Percentiles rank a stretch among this genome's conserved stretches.
Conservation (phyloP, 2,329 filamentous ascomycete species). For the Hypoxylon sp. region DNA sequence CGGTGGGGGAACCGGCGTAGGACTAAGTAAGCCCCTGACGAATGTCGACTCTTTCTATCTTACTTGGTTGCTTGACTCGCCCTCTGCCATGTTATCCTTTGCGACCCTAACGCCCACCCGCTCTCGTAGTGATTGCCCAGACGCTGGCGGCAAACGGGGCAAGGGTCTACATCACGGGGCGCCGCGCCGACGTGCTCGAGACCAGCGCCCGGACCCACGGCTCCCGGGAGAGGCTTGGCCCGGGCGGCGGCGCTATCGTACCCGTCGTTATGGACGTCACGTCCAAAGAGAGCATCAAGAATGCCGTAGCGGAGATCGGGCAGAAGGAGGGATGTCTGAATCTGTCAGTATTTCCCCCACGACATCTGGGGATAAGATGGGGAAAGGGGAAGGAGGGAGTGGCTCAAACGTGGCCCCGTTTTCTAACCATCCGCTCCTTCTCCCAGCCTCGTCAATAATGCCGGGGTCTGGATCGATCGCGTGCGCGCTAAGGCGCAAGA, state of each 20-base stretch:
- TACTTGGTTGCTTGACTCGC: not conserved
- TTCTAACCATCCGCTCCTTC: not conserved
- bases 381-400: no score
- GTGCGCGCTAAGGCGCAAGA: conserved; percentile 27
- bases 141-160: conserved; percentile 55
- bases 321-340: conserved; percentile 61
- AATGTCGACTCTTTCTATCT: not conserved
- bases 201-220: conserved; percentile 52
- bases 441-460: conserved; percentile 58
- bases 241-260: conserved; percentile 56
- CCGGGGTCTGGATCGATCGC: conserved; percentile 51
- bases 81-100: no score
- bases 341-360: conserved; percentile 42
- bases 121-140: conserved; percentile 53
- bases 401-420: not conserved
- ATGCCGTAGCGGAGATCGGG: conserved; percentile 58
- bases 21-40: conserved; percentile 37
- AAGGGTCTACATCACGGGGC: conserved; percentile 50
- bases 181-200: conserved; percentile 54
- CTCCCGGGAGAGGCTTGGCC: conserved; percentile 49
- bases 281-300: conserved; percentile 58
- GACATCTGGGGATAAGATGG: no score
- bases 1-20: conserved; percentile 42
- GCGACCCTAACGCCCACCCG: not conserved
- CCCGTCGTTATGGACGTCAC: conserved; percentile 56